Base-by-base conservation (phyloP, 345 rosid genomes). In the Orychophragmus violaceus region DNA sequence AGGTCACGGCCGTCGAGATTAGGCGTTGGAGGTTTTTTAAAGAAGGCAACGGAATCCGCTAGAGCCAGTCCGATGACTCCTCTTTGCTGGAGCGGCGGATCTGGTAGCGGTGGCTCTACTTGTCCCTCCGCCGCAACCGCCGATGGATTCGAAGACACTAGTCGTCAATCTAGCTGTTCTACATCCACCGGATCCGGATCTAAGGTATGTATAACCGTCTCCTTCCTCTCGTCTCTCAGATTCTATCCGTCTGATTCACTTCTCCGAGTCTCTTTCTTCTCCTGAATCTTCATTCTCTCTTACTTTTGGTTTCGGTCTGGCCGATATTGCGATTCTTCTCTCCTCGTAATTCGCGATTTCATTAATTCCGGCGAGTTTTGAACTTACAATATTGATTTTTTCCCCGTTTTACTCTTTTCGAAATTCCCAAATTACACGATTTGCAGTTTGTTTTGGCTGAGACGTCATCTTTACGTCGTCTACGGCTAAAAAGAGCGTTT, bases 31-130 rank as follows among this genome's bases (percentile, higher is more conserved):
- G 54, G 64, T 14, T 68, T 68, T 5, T 13, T 28, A 32, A 80
- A 78, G 74, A 78, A 62, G 22, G 77, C 77, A 35, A 76, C 59
- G 11, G 88, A 83, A 54, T 80, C 81, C 8, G 69, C 59, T 49
- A 74, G 88, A 69, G 77, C 77, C 19, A 86, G 88, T 64, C 91
- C 91, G 1, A 80, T 82, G 48, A 86, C 88, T 14, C 87, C 91
- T 17, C 79, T 86, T 9, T 82, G 87, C 11, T 86, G 91, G 91
- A 82, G 80, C 71, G 81, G 88, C 2, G 79, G 88, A 66, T 75
- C 76, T 58, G 82, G 78, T 55, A 70, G 67, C 41, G 64, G 79
- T 12, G 61, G 54, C 2, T 56, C 57, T 16, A 78, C 73, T 3
- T 82, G 83, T 19, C 89, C 90, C 18, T 84, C 95, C 32, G 81